Conservation (phyloP, 2,329 filamentous ascomycete species). For the Cladosporium sp. region DNA sequence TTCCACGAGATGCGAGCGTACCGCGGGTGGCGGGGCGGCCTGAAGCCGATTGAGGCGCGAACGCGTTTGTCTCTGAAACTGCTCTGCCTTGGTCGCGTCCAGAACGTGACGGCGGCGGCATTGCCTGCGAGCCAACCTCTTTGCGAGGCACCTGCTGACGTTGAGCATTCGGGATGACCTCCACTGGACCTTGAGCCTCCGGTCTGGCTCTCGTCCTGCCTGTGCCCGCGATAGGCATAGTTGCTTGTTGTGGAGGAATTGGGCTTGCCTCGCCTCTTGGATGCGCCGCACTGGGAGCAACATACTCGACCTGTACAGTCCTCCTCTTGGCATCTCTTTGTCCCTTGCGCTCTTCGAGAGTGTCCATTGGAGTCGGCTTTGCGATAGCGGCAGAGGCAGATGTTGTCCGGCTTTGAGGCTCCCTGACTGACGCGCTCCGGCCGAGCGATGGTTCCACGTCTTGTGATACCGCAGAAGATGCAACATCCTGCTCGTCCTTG, state of each 20-base stretch:
- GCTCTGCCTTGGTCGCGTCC: constrained; percentile 54
- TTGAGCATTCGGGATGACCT: constrained; percentile 40
- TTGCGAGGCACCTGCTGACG: constrained; percentile 27
- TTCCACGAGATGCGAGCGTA: constrained; percentile 74
- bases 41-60: constrained; percentile 40
- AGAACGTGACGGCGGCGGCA: constrained; percentile 41
- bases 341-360: constrained; percentile 28
- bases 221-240: constrained; percentile 35
- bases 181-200: constrained; percentile 56
- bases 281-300: constrained; percentile 85
- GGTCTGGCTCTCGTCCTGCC: constrained; percentile 56
- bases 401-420: constrained; percentile 62
- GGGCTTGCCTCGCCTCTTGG: constrained; percentile 64
- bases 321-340: constrained; percentile 85
- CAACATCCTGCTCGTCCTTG: constrained; percentile 81
- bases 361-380: constrained; percentile 23
- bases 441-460: constrained; percentile 64
- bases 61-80: constrained; percentile 49
- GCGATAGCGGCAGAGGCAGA: constrained; percentile 23
- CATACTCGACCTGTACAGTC: constrained; percentile 97
- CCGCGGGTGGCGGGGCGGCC: constrained; percentile 77
- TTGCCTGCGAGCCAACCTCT: constrained; percentile 31
- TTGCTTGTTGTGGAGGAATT: constrained; percentile 35
- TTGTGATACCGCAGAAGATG: constrained; percentile 67
- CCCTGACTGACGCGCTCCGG: constrained; percentile 91